phyloP scores from a whole-genome alignment of 1,284 basidiomycete species.

The Sanghuangporus sanghuang region DNA sequence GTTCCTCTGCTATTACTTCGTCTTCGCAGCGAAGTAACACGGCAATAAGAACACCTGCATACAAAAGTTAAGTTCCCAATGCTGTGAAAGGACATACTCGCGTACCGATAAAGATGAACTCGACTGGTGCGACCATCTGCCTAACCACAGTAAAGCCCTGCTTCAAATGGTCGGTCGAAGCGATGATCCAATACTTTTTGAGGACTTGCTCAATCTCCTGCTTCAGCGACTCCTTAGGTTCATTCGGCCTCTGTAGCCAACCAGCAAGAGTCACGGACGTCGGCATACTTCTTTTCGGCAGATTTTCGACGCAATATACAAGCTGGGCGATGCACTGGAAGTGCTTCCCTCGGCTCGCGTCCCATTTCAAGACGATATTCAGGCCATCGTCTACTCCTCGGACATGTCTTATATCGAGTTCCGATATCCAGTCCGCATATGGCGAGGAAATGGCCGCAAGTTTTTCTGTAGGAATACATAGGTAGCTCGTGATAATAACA shows the following conservation, averaged over 20 bases:
- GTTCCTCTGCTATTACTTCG: conserved; percentile 43
- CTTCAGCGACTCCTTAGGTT: conserved; percentile 43
- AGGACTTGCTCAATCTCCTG: conserved; percentile 44
- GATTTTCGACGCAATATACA: conserved; percentile 55
- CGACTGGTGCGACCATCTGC: conserved; percentile 56
- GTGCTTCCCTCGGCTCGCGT: conserved; percentile 58
- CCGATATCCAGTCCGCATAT: conserved; percentile 51
- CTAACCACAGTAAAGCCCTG: conserved; percentile 46
- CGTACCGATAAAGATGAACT: conserved; percentile 63
- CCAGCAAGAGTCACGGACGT: conserved; percentile 49
- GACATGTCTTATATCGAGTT: conserved; percentile 49
- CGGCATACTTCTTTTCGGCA: conserved; percentile 43
- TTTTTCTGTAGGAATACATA: conserved; percentile 45
- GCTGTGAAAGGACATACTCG: too few species aligned
- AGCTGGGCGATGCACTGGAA: conserved; percentile 66
- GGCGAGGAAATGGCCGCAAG: conserved; percentile 64
- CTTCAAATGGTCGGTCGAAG: conserved; percentile 33
- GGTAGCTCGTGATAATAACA: too few species aligned
- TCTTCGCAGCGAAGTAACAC: conserved; percentile 33
- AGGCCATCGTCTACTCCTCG: conserved; percentile 38
- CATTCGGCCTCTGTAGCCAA: conserved; percentile 47
- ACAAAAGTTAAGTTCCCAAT: conserved; percentile 23
- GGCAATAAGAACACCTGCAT: conserved; percentile 32
- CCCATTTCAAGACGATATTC: conserved; percentile 46
- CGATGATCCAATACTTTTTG: conserved; percentile 48